Conservation (phyloP, 352 stramenopile species). For the Proteromonas lacertae region DNA sequence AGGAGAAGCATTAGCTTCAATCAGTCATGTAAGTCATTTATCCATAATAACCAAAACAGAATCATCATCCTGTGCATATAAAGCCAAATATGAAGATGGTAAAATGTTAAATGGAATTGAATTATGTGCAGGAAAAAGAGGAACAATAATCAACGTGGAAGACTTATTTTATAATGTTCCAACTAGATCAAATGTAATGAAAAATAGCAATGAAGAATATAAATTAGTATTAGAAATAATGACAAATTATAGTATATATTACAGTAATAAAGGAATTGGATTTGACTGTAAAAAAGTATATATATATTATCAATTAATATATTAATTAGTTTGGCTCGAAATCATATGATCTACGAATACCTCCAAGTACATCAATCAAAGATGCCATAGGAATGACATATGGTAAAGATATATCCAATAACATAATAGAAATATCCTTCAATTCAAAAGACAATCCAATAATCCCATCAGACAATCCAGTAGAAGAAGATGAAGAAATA, state of each 20-base stretch:
- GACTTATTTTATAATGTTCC: constrained; percentile 95
- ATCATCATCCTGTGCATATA: constrained; percentile 16
- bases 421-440: too few species aligned
- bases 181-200: constrained; percentile 51
- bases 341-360: background rate
- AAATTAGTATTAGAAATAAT: constrained; percentile 59
- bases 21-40: constrained; percentile 67
- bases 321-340: constrained; percentile 8
- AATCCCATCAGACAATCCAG: too few species aligned
- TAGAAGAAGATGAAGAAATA: too few species aligned
- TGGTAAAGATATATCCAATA: constrained; percentile 15
- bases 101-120: constrained; percentile 20
- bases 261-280: constrained; percentile 31
- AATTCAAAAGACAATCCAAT: too few species aligned
- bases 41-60: constrained; percentile 12
- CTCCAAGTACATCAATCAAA: background rate
- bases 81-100: constrained; percentile 54
- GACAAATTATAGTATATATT: constrained; percentile 78
- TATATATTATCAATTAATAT: too few species aligned
- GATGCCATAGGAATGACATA: constrained; percentile 24
- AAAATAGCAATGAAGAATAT: constrained; percentile 51
- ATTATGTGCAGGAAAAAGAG: constrained; percentile 13
- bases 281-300: constrained; percentile 91
- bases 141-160: constrained; percentile 20
- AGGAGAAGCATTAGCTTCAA: constrained; percentile 81